Evolutionary conservation across 2,329 filamentous ascomycete genomes (phyloP).

Genomic region (Colletotrichum somersetense): DNA sequence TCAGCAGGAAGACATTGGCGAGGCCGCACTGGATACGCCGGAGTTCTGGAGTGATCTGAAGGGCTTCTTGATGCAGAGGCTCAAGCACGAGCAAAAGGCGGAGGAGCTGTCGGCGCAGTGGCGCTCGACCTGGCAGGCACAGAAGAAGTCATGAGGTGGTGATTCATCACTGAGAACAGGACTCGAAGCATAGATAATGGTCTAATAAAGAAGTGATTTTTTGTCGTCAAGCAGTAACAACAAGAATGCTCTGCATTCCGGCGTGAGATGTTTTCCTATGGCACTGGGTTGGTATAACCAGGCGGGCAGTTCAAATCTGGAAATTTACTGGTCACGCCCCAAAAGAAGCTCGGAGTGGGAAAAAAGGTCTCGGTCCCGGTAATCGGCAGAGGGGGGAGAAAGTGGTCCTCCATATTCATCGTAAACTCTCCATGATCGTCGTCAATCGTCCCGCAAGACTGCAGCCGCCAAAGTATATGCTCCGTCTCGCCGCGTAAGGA

Average conservation of each 20-base stretch:
- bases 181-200: conserved; percentile 29
- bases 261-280: conserved; percentile 47
- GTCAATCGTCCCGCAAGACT: conserved; percentile 44
- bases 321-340: conserved; percentile 49
- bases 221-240: conserved; percentile 41
- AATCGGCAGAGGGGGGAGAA: conserved; percentile 34
- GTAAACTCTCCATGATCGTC: conserved; percentile 47
- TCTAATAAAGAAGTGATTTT: conserved; percentile 40
- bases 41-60: conserved; percentile 90
- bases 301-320: conserved; percentile 51
- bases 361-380: conserved; percentile 38
- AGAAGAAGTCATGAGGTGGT: conserved; percentile 47
- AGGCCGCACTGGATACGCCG: conserved; percentile 73
- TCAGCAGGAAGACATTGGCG: conserved; percentile 44
- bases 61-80: conserved; percentile 82
- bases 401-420: conserved; percentile 44
- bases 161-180: conserved; percentile 1
- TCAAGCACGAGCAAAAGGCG: conserved; percentile 77
- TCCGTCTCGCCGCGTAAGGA: conserved; percentile 41
- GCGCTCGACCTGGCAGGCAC: conserved; percentile 75
- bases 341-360: conserved; percentile 43
- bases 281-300: conserved; percentile 48
- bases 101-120: conserved; percentile 76
- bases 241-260: conserved; percentile 48
- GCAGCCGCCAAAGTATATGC: conserved; percentile 44